phyloP scores from a whole-genome alignment of 306 rosid genomes.

The Canavalia gladiata region DNA sequence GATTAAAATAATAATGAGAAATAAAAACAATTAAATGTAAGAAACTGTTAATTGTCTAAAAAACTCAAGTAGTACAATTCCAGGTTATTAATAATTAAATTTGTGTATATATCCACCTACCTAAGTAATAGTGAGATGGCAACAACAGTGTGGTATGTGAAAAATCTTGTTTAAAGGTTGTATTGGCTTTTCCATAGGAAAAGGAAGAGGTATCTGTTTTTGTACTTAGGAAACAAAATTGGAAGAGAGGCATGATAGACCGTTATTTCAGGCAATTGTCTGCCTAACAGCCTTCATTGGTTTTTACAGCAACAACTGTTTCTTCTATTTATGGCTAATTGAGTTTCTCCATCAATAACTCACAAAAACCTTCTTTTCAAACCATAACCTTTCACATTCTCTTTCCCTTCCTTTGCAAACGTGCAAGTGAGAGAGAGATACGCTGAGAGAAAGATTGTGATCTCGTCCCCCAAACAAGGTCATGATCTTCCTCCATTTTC shows the following conservation, averaged over 20 bases:
- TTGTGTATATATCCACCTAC: no score
- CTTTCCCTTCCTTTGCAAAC: slow-evolving; percentile 37
- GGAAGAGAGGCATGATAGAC: slow-evolving; percentile 63
- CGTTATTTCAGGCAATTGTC: slow-evolving; percentile 71
- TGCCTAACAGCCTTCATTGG: slow-evolving; percentile 38
- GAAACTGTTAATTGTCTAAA: no score
- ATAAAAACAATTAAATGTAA: no score
- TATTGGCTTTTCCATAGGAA: neutral
- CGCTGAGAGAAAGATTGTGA: slow-evolving; percentile 59
- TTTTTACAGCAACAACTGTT: slow-evolving; percentile 41
- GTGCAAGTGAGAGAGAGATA: slow-evolving; percentile 35
- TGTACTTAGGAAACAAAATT: slow-evolving; percentile 11
- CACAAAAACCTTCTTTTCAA: slow-evolving; percentile 44
- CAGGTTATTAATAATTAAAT: no score
- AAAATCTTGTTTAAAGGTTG: neutral
- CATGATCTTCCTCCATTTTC: slow-evolving; percentile 69
- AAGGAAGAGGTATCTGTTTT: neutral
- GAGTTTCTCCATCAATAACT: slow-evolving; percentile 62
- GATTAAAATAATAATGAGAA: no score
- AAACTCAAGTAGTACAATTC: no score
- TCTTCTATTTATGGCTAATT: slow-evolving; percentile 61
- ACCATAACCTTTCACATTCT: slow-evolving; percentile 41
- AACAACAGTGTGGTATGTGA: neutral
- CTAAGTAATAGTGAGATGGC: neutral
- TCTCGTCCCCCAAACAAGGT: slow-evolving; percentile 66